Percentiles rank a stretch among this genome's conserved stretches.
These are phyloP conservation scores for Stramenopiles sp. DNA, from an alignment of 352 stramenopile species.

Conservation along the genomic window DNA sequence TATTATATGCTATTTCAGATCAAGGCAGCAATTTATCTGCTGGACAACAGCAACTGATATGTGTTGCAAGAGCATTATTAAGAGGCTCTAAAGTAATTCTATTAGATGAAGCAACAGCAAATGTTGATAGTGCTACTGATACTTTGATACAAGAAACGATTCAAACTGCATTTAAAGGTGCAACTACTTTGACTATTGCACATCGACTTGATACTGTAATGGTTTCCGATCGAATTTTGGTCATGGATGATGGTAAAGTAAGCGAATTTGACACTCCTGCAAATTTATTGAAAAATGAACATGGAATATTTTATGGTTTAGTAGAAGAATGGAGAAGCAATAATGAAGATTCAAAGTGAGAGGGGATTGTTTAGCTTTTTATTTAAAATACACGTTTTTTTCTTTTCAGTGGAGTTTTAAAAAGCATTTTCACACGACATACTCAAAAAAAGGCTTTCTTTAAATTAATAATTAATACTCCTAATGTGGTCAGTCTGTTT, in stretches of 20 bases:
- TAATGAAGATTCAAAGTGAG: too few relatives aligned
- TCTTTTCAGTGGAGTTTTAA: too few relatives aligned
- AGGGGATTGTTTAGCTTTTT: too few relatives aligned
- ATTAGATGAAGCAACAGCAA: slow-evolving; percentile 16
- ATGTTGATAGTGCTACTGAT: neutral
- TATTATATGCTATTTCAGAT: slow-evolving; percentile 39
- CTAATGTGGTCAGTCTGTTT: too few relatives aligned
- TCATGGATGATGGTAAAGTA: slow-evolving; percentile 45
- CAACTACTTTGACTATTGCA: slow-evolving; percentile 61
- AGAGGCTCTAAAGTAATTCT: slow-evolving; percentile 43
- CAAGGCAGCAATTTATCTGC: slow-evolving; percentile 52
- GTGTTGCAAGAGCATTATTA: slow-evolving; percentile 46
- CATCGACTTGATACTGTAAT: slow-evolving; percentile 56
- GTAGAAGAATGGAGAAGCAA: too few relatives aligned
- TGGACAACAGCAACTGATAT: slow-evolving; percentile 56
- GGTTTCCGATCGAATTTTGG: slow-evolving; percentile 54
- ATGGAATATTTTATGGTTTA: too few relatives aligned
- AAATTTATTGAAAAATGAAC: slow-evolving; percentile 27
- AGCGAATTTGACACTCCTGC: slow-evolving; percentile 40
- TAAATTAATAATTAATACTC: too few relatives aligned
- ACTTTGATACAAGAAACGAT: slow-evolving; percentile 23
- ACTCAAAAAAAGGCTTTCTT: too few relatives aligned
- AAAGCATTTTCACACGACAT: too few relatives aligned
- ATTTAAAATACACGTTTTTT: too few relatives aligned
- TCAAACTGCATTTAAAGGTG: slow-evolving; percentile 33